phyloP scores from a whole-genome alignment of 2,329 filamentous ascomycete genomes.

The Hymenoscyphus salicellus region DNA sequence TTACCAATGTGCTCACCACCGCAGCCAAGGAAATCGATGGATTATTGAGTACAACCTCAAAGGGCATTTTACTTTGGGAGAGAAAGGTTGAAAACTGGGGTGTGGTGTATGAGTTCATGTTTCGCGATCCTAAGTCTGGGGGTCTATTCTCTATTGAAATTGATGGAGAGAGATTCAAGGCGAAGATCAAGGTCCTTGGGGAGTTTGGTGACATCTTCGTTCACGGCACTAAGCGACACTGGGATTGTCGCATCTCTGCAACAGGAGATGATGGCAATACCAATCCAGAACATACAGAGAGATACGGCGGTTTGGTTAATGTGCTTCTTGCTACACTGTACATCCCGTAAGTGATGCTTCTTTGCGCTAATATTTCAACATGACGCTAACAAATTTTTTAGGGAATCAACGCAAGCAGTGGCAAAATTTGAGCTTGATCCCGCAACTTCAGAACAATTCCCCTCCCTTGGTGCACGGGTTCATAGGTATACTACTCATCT shows the following conservation, averaged over 20 bases:
- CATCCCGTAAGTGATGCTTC: not conserved
- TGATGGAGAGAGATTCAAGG: constrained; percentile 30
- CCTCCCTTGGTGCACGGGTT: not conserved
- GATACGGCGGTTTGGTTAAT: not conserved
- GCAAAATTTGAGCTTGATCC: not conserved
- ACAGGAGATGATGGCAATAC: constrained; percentile 14
- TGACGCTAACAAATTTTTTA: not conserved
- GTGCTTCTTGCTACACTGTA: not conserved
- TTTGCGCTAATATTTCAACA: not conserved
- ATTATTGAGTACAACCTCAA: constrained; percentile 26
- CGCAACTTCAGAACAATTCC: not conserved
- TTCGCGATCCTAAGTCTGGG: constrained; percentile 17
- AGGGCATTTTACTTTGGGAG: constrained; percentile 28
- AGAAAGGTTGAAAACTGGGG: constrained; percentile 16
- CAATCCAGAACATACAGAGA: not conserved
- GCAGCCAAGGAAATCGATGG: constrained; percentile 27
- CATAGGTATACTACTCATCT: not conserved
- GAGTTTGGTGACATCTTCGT: constrained; percentile 28
- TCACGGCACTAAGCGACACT: constrained; percentile 33
- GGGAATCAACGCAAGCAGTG: not conserved
- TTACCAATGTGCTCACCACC: constrained; percentile 32
- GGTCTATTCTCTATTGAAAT: constrained; percentile 30
- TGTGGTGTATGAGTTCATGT: constrained; percentile 31
- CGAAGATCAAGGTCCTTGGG: constrained; percentile 17
- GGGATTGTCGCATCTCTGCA: constrained; percentile 32